Evolutionary conservation across 371 early-diverging fungal genomes (phyloP).

Genomic region (Furculomyces boomerangus): DNA sequence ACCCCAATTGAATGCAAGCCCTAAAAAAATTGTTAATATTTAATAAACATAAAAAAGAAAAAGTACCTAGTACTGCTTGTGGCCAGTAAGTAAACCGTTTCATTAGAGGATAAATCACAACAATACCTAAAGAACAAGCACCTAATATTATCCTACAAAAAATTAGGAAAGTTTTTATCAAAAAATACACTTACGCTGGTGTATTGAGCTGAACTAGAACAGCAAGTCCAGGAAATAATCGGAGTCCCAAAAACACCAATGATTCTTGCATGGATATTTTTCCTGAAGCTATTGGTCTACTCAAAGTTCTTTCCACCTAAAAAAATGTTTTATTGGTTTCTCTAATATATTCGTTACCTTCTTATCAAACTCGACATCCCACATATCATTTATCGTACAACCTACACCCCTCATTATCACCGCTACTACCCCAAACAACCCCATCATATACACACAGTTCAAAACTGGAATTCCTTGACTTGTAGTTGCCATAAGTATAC

Average conservation of each 20-base stretch:
- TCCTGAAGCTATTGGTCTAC: constrained; percentile 74
- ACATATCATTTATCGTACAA: constrained; percentile 92
- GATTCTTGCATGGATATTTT: constrained; percentile 48
- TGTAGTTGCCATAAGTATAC: not conserved
- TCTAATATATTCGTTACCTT: too few relatives aligned
- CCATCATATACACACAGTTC: constrained; percentile 43
- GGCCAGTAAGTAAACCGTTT: constrained; percentile 93
- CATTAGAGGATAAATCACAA: constrained; percentile 82
- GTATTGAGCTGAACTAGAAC: constrained; percentile 53
- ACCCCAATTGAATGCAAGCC: constrained; percentile 90
- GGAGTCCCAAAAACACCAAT: constrained; percentile 56
- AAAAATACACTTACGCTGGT: constrained; percentile 25
- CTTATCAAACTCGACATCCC: constrained; percentile 80
- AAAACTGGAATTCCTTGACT: too few relatives aligned
- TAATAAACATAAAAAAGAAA: too few relatives aligned
- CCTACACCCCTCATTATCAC: constrained; percentile 93
- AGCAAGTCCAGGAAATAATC: constrained; percentile 62
- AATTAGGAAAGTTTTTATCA: not conserved
- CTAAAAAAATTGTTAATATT: too few relatives aligned
- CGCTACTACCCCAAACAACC: constrained; percentile 75
- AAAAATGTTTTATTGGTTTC: too few relatives aligned
- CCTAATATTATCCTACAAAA: constrained; percentile 54
- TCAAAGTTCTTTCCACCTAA: constrained; percentile 65
- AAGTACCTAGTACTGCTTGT: constrained; percentile 46
- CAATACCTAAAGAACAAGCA: constrained; percentile 56